Evolutionary conservation across 768 basidiomycete species (phyloP), one percentile per base, ranked within the genome.

Genomic region (Sarcodon aspratus): DNA sequence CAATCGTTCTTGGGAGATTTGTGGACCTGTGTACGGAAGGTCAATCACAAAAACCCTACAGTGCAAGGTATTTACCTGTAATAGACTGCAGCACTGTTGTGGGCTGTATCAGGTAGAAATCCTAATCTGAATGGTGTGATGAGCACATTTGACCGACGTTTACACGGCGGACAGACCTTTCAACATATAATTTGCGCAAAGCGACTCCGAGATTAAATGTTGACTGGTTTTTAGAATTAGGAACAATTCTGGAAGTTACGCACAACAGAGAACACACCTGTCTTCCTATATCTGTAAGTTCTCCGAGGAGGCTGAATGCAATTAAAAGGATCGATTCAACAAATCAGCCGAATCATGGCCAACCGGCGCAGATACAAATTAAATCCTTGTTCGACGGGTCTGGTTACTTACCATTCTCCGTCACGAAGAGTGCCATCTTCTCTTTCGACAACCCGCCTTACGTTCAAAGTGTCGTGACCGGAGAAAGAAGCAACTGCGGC

Each of bases 1-100:
- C 84, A 12, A 81, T 78, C 6, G 86, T 89, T 33, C 88, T 71
- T 0, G 85, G 76, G 61, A 91, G 77, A 57, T 85, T 83, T 2
- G 88, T 91, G 12, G 78, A 82, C 72, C 40, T 42, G 5, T 13
- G 40, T 17, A 27, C 12, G 40, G 15, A 13, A 17, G 3, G 27
- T 9, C 40, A 42, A 9, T 13, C 5, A 42, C 11, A 5, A 15
- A 42, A 42, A 2, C 40, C 9, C 15, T 27, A 13, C 13, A 15
- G 13, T 17, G 40, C 40, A 15, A 4, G 5, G 9, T n/a, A 13
- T 27, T 13, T 15, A 42, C 40, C 84, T 70, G 54, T 86, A 82
- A 60, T 85, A 86, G 21, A 71, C 70, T 46, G 71, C 63, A 9
- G 66, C 64, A 33, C 66, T 62, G 31, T 65, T 64, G n/a, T 65